Evolutionary conservation across 805 yeast genomes (phyloP), one percentile per base, ranked within the genome.

Genomic region (Yarrowia sp.): DNA sequence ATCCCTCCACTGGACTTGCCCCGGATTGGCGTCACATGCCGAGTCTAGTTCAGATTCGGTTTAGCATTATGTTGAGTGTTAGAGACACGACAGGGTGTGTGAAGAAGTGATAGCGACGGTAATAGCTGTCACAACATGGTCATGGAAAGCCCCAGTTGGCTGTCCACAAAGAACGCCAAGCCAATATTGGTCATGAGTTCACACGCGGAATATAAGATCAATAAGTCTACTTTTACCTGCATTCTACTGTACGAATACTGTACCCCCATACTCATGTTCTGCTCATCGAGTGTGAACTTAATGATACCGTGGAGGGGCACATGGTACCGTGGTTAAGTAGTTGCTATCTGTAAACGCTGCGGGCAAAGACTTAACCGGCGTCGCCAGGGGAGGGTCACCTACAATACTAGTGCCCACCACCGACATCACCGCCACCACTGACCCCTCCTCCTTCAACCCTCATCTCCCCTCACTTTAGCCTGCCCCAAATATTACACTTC

Each of bases 391-490:
- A 24, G 30, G 30, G 30, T 24, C 30, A 24, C 7, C 6, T 24
- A 24, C 6, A 24, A 24, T 5, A 24, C 30, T 24, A 24, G 6
- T 24, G 6, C 6, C 30, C 6, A 24, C 6, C 30, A 4, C 30
- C 30, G 7, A 24, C 30, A 24, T 24, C 30, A 7, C 30, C 30
- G 6, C 30, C 30, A 24, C 3, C 30, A 24, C n/a, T n/a, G n/a
- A n/a, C 30, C 30, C 30, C 30, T 24, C 30, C 30, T 24, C 30
- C 30, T 24, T 24, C 30, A 24, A 17, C 53, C 8, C 38, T 50
- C 39, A 47, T 34, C 56, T 7, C 63, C 63, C 63, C 63, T 55
- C 63, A 55, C 63, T 20, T 55, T 38, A 55, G 46, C 64, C 40
- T 58, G 64, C 64, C 63, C 50, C 50, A 43, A 58, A 42, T 42